phyloP scores from a whole-genome alignment of 495 filamentous ascomycete species.

The Penicillium arizonense region DNA sequence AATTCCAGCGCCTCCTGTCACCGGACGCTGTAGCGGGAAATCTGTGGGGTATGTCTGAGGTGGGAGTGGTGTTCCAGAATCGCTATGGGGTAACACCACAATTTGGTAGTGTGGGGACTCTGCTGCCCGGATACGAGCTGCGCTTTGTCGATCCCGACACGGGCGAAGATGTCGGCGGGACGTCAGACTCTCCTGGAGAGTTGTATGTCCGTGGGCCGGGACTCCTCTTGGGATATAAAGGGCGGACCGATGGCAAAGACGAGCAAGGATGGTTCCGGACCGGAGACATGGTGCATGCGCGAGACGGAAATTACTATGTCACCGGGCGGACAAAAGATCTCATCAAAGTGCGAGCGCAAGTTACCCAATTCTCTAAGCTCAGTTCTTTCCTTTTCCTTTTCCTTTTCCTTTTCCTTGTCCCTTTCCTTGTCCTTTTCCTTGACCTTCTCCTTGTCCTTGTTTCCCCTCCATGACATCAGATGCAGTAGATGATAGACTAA shows the following conservation, averaged over 20 bases:
- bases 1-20: constrained; percentile 38
- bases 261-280: constrained; percentile 73
- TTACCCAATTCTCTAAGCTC: no score
- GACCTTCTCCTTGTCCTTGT: no score
- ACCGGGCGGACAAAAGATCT: constrained; percentile 76
- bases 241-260: constrained; percentile 38
- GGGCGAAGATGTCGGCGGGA: constrained; percentile 46
- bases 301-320: constrained; percentile 59
- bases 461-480: no score
- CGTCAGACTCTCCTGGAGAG: no score
- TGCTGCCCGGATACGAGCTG: constrained; percentile 67
- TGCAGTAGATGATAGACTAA: no score
- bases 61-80: constrained; percentile 53
- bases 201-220: constrained; percentile 48
- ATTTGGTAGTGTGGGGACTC: constrained; percentile 64
- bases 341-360: constrained; percentile 65
- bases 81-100: constrained; percentile 40
- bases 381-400: no score
- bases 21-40: constrained; percentile 34
- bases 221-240: constrained; percentile 36
- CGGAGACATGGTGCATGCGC: constrained; percentile 69
- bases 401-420: no score
- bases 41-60: constrained; percentile 45
- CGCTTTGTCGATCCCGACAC: constrained; percentile 50
- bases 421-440: no score